Base-by-base conservation (phyloP, 495 filamentous ascomycete species). In the Xylaria venustula region DNA sequence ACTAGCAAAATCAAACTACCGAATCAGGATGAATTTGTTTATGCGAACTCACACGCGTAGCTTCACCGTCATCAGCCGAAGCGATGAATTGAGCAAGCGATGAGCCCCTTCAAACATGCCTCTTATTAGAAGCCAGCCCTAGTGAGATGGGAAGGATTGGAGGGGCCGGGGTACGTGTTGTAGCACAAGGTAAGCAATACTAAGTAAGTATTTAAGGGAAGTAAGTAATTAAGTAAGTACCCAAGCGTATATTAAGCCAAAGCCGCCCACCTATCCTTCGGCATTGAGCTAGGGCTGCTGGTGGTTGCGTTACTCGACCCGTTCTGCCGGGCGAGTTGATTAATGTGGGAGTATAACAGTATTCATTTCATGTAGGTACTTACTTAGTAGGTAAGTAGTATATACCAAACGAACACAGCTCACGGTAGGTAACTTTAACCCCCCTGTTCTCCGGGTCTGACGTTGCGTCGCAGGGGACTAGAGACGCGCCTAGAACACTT, bases 391-490 rank as follows among this genome's bases (percentile, higher is more conserved):
- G n/a, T n/a, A n/a, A n/a, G n/a, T n/a, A n/a, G n/a, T n/a, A n/a
- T n/a, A n/a, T n/a, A n/a, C n/a, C n/a, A n/a, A n/a, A n/a, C n/a
- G n/a, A n/a, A n/a, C n/a, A n/a, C n/a, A n/a, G n/a, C n/a, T n/a
- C n/a, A n/a, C n/a, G n/a, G n/a, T n/a, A n/a, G n/a, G n/a, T n/a
- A n/a, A n/a, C n/a, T n/a, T n/a, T n/a, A n/a, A n/a, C n/a, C n/a
- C 40, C 40, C 40, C 26, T 34, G 40, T 40, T 22, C 40, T 26
- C 41, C 51, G n/a, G n/a, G 30, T 25, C 36, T 44, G 53, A 55
- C 53, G 53, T 55, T 23, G 53, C 40, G 53, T 32, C 40, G 53
- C 53, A 55, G 53, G 53, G 53, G 53, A 55, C 25, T 5, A 11
- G 30, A 34, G 7, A 42, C 51, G 53, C 53, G 53, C 53, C 53